Evolutionary conservation across 2,329 filamentous ascomycete species (phyloP).

Genomic region (Cordyceps tenuipes): DNA sequence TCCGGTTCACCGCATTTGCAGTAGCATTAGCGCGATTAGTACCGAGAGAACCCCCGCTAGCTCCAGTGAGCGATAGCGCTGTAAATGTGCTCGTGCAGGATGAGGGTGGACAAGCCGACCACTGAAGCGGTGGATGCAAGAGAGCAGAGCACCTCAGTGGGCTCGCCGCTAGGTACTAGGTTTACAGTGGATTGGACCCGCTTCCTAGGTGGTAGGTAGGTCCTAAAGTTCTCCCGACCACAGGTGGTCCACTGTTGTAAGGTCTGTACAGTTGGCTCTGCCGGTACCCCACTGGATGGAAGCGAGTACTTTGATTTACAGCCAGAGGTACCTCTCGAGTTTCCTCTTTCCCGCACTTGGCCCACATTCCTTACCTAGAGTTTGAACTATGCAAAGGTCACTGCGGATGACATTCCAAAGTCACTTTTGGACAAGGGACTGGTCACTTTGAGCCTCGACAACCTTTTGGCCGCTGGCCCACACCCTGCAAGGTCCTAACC

Average conservation of each 20-base stretch:
- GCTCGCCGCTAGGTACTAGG: not conserved
- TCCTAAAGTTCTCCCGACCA: too few species aligned
- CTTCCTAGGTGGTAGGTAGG: not conserved
- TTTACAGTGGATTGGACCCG: slow-evolving; percentile 3
- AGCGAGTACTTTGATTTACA: not conserved
- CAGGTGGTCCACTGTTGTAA: not conserved
- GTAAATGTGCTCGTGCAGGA: not conserved
- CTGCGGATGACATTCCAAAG: not conserved
- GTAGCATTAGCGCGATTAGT: not conserved
- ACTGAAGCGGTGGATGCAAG: not conserved
- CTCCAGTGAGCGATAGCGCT: not conserved
- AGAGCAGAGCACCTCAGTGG: not conserved
- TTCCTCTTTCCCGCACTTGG: not conserved
- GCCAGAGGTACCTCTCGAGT: not conserved
- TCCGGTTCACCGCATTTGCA: slow-evolving; percentile 10
- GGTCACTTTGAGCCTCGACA: not conserved
- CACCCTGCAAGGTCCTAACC: not conserved
- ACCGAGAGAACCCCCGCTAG: not conserved
- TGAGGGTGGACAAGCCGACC: too few species aligned
- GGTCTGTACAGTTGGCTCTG: not conserved
- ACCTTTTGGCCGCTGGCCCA: not conserved
- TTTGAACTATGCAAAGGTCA: not conserved
- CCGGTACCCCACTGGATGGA: not conserved
- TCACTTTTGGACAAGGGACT: not conserved
- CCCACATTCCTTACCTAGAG: not conserved